Evolutionary conservation across 495 filamentous ascomycete genomes (phyloP), one percentile per base, ranked within the genome.

Genomic region (Aspergillus bridgeri): DNA sequence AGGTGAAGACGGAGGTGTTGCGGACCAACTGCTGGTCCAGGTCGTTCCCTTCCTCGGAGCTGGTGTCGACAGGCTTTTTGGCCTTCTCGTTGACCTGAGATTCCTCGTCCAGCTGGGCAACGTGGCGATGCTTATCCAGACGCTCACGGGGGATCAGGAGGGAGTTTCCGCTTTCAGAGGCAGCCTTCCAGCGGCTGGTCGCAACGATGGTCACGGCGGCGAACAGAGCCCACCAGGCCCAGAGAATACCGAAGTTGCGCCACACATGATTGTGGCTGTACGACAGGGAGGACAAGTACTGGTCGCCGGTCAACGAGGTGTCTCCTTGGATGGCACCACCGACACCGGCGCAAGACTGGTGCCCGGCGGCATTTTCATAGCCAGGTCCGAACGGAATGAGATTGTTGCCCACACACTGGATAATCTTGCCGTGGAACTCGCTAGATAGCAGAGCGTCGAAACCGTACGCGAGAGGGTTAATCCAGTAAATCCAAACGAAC

Each of bases 401-500:
- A 54, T 85, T 76, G 42, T 22, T 63, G 13, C 63, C 68, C 21
- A 80, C 72, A 50, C 79, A 84, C 3, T 78, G 69, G 42, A 85
- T 75, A 8, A 69, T 58, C 13, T 77, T 76, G 22, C 64, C 70
- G 61, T 83, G 69, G 56, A 91, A 88, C 61, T 94, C 89, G 57
- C 83, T 88, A 1, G 82, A 72, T 4, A 90, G 64, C 9, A 89
- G 78, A 7, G 80, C 83, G 57, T 91, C 88, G 54, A 90, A 91
- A 0, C 82, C 81, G 59, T 91, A 96, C 0, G 82, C 71, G 6
- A 92, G 64, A 0, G 91, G 91, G 59, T 92, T 86, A 53, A 93
- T 78, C 69, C 81, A 88, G 54, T 79, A 81, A 3, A 93, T 73
- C 89, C 89, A 92, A 5, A 77, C 77, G 57, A 92, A 86, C 91